Evolutionary conservation across 2,329 filamentous ascomycete genomes (phyloP).

Genomic region (Ilyonectria sp.): DNA sequence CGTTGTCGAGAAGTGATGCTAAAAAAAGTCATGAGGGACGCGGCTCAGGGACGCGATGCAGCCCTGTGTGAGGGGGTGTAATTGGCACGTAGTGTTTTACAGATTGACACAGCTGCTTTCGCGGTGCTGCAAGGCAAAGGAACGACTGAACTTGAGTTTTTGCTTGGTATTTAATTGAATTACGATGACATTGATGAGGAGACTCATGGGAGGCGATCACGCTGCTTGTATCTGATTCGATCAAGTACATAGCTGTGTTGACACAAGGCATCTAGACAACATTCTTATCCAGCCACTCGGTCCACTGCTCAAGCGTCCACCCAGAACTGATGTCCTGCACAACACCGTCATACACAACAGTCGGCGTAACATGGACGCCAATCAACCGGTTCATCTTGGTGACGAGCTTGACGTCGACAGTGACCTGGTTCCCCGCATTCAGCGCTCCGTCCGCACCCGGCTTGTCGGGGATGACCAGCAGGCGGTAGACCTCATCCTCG

Average conservation of each 20-base stretch:
- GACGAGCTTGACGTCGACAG: slow-evolving; percentile 86
- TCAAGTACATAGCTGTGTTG: neutral
- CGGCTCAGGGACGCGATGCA: neutral
- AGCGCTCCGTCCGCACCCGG: slow-evolving; percentile 76
- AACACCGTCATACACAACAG: slow-evolving; percentile 89
- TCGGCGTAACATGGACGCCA: slow-evolving; percentile 92
- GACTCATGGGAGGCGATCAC: neutral
- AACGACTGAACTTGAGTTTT: neutral
- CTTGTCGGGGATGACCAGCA: slow-evolving; percentile 80
- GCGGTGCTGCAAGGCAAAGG: neutral
- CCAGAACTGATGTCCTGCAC: slow-evolving; percentile 85
- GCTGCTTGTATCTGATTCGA: neutral
- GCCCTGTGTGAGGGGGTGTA: neutral
- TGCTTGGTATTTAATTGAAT: neutral
- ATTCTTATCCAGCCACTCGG: slow-evolving; percentile 81
- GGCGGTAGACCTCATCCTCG: slow-evolving; percentile 76
- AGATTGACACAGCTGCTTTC: neutral
- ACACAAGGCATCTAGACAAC: slow-evolving; percentile 55
- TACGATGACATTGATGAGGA: neutral
- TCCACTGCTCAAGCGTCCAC: slow-evolving; percentile 87
- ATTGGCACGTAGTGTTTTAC: neutral
- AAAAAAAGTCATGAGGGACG: slow-evolving; percentile 27
- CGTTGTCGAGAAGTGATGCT: slow-evolving; percentile 11
- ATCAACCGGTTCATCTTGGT: slow-evolving; percentile 85
- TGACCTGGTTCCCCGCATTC: slow-evolving; percentile 87